Percentiles rank a stretch among this genome's conserved stretches.
These are phyloP conservation scores for Lithohypha guttulata DNA, from an alignment of 2,329 filamentous ascomycete genomes.

Conservation along the genomic window DNA sequence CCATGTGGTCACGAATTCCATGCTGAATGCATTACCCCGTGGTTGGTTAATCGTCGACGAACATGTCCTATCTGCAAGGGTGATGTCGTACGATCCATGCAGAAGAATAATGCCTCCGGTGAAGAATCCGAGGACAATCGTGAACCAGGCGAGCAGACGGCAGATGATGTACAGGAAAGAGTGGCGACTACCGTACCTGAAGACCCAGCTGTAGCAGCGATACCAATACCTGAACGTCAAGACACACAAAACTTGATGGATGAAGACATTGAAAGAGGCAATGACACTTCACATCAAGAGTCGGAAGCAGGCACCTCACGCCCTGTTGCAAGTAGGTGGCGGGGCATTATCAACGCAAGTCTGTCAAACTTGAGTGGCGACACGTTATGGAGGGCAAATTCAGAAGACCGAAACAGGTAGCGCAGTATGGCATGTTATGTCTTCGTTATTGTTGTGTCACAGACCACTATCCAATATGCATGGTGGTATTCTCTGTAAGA, in stretches of 20 bases:
- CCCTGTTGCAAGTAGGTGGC: conserved; percentile 30
- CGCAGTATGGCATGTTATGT: too few relatives aligned
- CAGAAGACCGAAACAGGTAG: conserved; percentile 20
- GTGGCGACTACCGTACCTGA: conserved; percentile 36
- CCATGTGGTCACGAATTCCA: conserved; percentile 98
- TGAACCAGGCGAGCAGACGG: conserved; percentile 30
- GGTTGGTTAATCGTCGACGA: conserved; percentile 85
- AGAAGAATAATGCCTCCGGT: conserved; percentile 29
- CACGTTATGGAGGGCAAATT: conserved; percentile 24
- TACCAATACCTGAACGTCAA: conserved; percentile 33
- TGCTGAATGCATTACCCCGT: conserved; percentile 95
- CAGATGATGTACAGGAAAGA: conserved; percentile 36
- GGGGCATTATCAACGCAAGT: conserved; percentile 34
- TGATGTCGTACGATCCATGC: conserved; percentile 66
- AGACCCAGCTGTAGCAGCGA: conserved; percentile 38
- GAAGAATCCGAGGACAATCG: conserved; percentile 9
- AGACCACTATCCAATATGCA: too few relatives aligned
- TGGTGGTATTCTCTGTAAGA: too few relatives aligned
- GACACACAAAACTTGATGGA: conserved; percentile 24
- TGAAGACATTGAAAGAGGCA: conserved; percentile 35
- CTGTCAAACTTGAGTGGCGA: conserved; percentile 38
- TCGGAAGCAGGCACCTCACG: conserved; percentile 23
- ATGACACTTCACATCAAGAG: conserved; percentile 26
- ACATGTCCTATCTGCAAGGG: conserved; percentile 99
- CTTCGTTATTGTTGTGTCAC: too few relatives aligned